Conservation (phyloP, 768 basidiomycete species). For the Multifurca ochricompacta region DNA sequence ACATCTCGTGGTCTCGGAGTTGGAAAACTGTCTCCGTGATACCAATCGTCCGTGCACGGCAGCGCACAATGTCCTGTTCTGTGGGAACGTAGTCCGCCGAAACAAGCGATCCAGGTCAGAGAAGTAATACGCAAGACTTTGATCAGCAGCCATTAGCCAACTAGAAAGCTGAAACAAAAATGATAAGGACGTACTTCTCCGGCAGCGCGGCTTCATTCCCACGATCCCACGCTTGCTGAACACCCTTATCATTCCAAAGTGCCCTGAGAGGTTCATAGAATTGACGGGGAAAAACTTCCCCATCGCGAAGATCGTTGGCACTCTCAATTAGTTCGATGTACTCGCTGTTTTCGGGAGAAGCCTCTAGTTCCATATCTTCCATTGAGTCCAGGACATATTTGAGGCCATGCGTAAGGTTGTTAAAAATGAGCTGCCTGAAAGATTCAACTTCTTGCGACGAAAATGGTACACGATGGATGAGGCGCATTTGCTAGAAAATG, state of each 20-base stretch:
- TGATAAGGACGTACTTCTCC: constrained; percentile 59
- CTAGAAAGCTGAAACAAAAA: constrained; percentile 2
- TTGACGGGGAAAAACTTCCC: constrained; percentile 65
- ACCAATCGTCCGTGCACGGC: constrained; percentile 82
- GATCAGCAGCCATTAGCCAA: constrained; percentile 1
- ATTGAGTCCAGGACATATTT: constrained; percentile 77
- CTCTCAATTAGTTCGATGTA: constrained; percentile 58
- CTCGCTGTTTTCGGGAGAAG: constrained; percentile 49
- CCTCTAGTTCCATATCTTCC: constrained; percentile 79
- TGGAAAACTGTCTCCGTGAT: constrained; percentile 84
- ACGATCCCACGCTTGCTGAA: constrained; percentile 68
- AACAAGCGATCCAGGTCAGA: constrained; percentile 75
- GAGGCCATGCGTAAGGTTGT: constrained; percentile 85
- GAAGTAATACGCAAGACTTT: constrained; percentile 70
- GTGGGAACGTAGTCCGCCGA: constrained; percentile 57
- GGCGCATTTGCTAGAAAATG: constrained; percentile 79
- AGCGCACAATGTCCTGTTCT: constrained; percentile 83
- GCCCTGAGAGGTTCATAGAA: constrained; percentile 59
- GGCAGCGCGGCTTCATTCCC: constrained; percentile 90
- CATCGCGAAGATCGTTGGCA: constrained; percentile 65
- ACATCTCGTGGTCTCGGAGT: constrained; percentile 72
- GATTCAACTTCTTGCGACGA: constrained; percentile 74
- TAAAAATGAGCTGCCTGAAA: constrained; percentile 88
- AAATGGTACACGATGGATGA: constrained; percentile 88
- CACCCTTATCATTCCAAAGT: constrained; percentile 71